These are phyloP conservation scores for Sphenostylis stenocarpa DNA, from an alignment of 306 rosid species.

Conservation along the genomic window DNA sequence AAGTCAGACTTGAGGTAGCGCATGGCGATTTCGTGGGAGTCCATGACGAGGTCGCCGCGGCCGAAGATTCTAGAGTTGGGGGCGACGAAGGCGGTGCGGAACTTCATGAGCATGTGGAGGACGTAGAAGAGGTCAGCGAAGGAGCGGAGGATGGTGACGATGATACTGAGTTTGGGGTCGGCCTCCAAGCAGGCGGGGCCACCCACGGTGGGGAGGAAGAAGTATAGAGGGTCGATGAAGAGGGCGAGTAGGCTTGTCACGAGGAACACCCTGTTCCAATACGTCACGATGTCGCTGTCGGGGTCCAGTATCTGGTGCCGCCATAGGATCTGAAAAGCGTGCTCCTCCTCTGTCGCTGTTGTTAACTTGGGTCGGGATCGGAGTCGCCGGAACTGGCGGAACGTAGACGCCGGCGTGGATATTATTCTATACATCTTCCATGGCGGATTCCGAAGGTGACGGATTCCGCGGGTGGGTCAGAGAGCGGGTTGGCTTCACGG, in stretches of 20 bases:
- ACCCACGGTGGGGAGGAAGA: slow-evolving; percentile 69
- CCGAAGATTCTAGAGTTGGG: slow-evolving; percentile 85
- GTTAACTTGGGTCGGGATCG: neutral
- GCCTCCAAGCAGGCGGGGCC: slow-evolving; percentile 70
- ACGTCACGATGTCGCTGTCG: slow-evolving; percentile 71
- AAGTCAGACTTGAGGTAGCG: slow-evolving; percentile 80
- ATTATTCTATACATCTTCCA: slow-evolving; percentile 92
- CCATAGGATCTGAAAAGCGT: slow-evolving; percentile 63
- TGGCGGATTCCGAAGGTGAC: slow-evolving; percentile 75
- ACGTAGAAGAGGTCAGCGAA: slow-evolving; percentile 73
- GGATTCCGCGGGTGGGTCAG: slow-evolving; percentile 64
- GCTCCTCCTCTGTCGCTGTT: slow-evolving; percentile 29
- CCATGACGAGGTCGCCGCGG: slow-evolving; percentile 86
- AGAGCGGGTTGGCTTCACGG: neutral
- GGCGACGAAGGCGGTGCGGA: slow-evolving; percentile 79
- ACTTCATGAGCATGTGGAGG: slow-evolving; percentile 78
- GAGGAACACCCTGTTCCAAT: slow-evolving; percentile 83
- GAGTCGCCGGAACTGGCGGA: slow-evolving; percentile 51
- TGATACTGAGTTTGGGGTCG: slow-evolving; percentile 34
- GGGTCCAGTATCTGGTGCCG: slow-evolving; percentile 81
- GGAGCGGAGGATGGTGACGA: slow-evolving; percentile 60
- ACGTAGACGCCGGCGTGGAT: slow-evolving; percentile 51
- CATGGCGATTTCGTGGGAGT: slow-evolving; percentile 58
- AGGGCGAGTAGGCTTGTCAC: slow-evolving; percentile 65
- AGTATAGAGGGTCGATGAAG: slow-evolving; percentile 82